Conservation (phyloP, 2,329 filamentous ascomycete species). For the Cytospora leucostoma region DNA sequence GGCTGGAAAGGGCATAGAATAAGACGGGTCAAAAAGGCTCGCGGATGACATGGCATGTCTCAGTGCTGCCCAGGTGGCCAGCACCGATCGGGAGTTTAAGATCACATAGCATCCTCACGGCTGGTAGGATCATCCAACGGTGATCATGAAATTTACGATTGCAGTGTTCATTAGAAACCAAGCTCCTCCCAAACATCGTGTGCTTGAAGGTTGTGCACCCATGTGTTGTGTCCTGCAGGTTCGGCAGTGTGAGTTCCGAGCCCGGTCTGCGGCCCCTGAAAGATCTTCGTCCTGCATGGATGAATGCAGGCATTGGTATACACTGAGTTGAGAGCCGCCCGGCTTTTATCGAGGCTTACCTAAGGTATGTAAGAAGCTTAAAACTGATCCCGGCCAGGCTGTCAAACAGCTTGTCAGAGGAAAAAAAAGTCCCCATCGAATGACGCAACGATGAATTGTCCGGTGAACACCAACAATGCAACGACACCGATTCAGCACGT, state of each 20-base stretch:
- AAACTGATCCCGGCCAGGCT: background rate
- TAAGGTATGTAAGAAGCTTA: conserved; percentile 1
- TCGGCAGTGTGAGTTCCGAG: no score
- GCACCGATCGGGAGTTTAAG: background rate
- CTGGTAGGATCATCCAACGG: background rate
- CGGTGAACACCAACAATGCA: no score
- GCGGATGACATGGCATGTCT: background rate
- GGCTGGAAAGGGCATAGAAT: background rate
- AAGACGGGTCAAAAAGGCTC: background rate
- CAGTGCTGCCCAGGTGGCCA: background rate
- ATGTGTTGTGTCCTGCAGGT: no score
- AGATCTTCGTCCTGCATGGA: background rate
- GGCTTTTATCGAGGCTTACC: background rate
- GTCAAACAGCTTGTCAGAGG: background rate
- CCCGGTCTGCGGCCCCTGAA: no score
- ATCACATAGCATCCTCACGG: background rate
- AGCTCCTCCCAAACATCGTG: no score
- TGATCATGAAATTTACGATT: background rate
- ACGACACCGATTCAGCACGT: no score
- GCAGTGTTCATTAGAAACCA: no score
- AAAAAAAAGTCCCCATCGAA: background rate
- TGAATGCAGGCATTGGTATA: background rate
- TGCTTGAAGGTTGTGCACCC: no score
- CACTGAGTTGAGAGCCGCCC: background rate
- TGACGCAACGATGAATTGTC: background rate